Base-by-base conservation (phyloP, 352 stramenopile genomes). In the Phytophthora cryptogea region DNA sequence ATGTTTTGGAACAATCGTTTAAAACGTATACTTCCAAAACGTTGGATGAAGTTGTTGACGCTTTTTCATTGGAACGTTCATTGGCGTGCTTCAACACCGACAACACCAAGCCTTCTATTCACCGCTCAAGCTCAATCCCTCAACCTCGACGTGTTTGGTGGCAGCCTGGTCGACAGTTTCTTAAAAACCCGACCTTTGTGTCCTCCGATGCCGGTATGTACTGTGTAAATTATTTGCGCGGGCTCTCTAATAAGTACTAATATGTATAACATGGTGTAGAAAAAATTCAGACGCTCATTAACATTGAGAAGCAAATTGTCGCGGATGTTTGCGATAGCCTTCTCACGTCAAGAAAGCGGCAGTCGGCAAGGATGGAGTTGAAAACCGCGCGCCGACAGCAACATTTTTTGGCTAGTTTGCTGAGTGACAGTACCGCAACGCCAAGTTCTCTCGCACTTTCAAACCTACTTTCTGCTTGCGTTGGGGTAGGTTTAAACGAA, bases 241-340 rank as follows among this genome's bases (percentile, higher is more conserved):
- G 16, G 20, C 9, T 44, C 17, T 45, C 49, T 51, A 37, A n/a
- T 31, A 37, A 5, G 5, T 14, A 11, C 8, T 17, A 17, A 4
- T 4, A 9, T 30, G 10, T 26, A 10, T 45, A n/a, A 8, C 17
- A 37, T 37, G 20, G 16, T 52, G 17, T 59, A 84, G 72, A 51
- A 55, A 57, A 43, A 39, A 61, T 84, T 33, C 46, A 68, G 32
- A 49, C 50, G 8, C 44, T 78, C 40, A 71, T 84, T 32, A 43
- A 70, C 8, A 31, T 80, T 2, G 75, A 84, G 27, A 82, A 82
- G 54, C 63, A 74, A 32, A 51, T 60, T 6, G 55, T 84, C 35
- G 54, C 36, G 16, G 47, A 63, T 10, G 49, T 68, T 31, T 82
- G 69, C 32, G 31, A 65, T 41, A 41, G 43, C 5, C 35, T 68